Evolutionary conservation across 2,329 filamentous ascomycete species (phyloP), one percentile per base, ranked within the genome.

Genomic region (Xylaria sp.): DNA sequence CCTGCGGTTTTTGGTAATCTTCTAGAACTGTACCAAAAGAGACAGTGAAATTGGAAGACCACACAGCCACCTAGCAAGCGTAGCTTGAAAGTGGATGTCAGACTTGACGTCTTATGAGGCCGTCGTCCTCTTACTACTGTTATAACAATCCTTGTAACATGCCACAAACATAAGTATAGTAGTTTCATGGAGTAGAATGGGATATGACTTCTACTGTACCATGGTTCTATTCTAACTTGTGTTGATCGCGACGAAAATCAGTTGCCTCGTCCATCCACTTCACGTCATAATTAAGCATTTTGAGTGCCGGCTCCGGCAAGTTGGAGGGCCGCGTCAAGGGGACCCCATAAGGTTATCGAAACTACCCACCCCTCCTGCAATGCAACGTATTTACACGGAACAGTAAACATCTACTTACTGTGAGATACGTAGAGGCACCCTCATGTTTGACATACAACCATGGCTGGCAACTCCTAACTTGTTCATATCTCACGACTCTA

Each of bases 351-450:
- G 4, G 9, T 20, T 15, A 36, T 36, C 20, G 36, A n/a, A n/a
- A 17, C 40, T 33, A n/a, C 40, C 56, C 56, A 31, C 26, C 10
- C 40, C 57, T 46, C 42, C 58, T 49, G 42, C 58, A 59, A 33
- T 48, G 58, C 28, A 49, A 48, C 58, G 7, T 59, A 11, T 17
- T 36, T 59, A n/a, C n/a, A 26, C 26, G 28, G 53, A 64, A 64
- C 61, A 64, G 61, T 64, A 64, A 64, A 64, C 61, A 46, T 26
- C 13, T 17, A 6, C 20, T n/a, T n/a, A 31, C 36, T 42, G 33
- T n/a, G 33, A 49, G 36, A 51, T 6, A 40, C 38, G 13, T 15
- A 2, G 48, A 51, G 13, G 17, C 5, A 28, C n/a, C 48, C 23
- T 26, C 6, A 26, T 11, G 20, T 28, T 28, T 17, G 11, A 31